Evolutionary conservation across 371 early-diverging fungal species (phyloP).

Genomic region (Rhizopus stolonifer): DNA sequence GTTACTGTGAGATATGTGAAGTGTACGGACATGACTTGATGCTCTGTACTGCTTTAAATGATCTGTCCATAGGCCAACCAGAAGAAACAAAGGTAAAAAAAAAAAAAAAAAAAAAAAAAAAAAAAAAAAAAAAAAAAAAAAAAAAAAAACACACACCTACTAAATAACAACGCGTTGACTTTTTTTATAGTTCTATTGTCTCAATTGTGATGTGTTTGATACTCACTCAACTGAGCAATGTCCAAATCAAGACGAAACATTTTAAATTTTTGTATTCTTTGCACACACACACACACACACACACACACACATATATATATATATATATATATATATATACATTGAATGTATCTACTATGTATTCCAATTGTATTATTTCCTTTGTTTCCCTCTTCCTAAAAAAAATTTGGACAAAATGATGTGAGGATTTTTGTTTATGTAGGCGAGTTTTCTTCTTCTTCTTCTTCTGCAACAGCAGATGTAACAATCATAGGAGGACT

Average conservation of each 20-base stretch:
- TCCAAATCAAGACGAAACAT: conserved; percentile 67
- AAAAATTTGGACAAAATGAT: no score
- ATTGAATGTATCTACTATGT: no score
- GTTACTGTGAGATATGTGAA: conserved; percentile 67
- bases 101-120: no score
- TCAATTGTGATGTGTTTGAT: conserved; percentile 70
- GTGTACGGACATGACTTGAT: conserved; percentile 57
- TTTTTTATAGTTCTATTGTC: conserved; percentile 45
- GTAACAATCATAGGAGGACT: conserved; percentile 30
- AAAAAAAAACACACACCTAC: no score
- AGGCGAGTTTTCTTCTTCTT: conserved; percentile 3
- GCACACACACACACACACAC: not conserved
- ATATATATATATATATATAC: no score
- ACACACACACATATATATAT: not conserved
- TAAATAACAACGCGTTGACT: no score
- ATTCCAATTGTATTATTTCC: no score
- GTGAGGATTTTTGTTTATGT: no score
- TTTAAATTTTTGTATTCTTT: conserved; percentile 25
- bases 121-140: no score
- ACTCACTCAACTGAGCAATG: conserved; percentile 67
- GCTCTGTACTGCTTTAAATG: conserved; percentile 42
- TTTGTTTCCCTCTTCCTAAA: no score
- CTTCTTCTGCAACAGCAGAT: conserved; percentile 15
- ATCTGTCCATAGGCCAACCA: not conserved
- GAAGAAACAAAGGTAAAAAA: not conserved